A percentile compares a stretch with the other conserved stretches of the same genome.
phyloP scores from a whole-genome alignment of 306 rosid genomes.

The Cucurbita argyrosperma region DNA sequence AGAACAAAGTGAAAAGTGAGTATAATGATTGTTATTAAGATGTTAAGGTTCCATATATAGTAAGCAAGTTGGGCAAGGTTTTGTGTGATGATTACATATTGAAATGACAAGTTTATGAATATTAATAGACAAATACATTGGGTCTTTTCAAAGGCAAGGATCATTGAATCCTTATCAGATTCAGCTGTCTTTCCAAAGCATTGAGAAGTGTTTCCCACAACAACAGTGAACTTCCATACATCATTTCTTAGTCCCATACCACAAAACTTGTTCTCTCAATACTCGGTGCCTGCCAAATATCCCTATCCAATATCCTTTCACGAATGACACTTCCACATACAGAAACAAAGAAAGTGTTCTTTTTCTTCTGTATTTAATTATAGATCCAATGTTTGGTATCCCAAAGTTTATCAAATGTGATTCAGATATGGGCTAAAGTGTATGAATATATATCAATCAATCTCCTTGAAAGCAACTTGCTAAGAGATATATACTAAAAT shows the following conservation, averaged over 20 bases:
- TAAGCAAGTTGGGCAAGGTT: neutral
- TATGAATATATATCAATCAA: neutral
- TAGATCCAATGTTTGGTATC: neutral
- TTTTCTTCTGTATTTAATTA: neutral
- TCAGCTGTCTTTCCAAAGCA: conserved; percentile 6
- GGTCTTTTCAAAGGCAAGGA: conserved; percentile 3
- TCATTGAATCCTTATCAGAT: neutral
- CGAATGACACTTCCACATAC: neutral
- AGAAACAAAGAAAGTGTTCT: too few relatives aligned
- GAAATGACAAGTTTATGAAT: neutral
- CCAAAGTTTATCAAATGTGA: too few relatives aligned
- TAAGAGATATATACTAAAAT: neutral
- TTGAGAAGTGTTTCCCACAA: conserved; percentile 10
- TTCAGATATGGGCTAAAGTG: neutral
- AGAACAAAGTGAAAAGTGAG: neutral
- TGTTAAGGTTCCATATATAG: conserved; percentile 5
- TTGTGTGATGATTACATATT: neutral
- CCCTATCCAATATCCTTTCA: neutral
- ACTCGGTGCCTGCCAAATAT: neutral
- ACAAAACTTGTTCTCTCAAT: neutral
- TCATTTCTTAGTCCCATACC: neutral
- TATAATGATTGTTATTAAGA: neutral
- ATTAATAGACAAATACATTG: neutral
- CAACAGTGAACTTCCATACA: neutral
- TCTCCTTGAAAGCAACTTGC: neutral